phyloP scores from a whole-genome alignment of 2,329 filamentous ascomycete genomes.

The Penicillium brevicompactum region DNA sequence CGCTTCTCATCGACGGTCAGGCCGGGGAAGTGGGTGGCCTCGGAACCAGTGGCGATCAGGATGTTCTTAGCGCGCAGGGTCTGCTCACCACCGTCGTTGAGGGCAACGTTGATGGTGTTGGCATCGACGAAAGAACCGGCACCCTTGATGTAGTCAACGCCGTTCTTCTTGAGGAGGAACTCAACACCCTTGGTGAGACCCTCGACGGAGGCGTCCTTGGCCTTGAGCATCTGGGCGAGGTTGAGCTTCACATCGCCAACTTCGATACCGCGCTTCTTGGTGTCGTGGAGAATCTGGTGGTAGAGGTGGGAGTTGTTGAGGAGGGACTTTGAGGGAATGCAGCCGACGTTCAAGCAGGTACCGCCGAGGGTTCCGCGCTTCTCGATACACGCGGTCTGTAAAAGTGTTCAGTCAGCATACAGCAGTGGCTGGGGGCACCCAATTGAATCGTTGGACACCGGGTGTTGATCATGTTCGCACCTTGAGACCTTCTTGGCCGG shows the following conservation, averaged over 20 bases:
- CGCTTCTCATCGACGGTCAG: conserved; percentile 96
- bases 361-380: conserved; percentile 94
- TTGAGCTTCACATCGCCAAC: conserved; percentile 97
- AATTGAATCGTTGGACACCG: background rate
- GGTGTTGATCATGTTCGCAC: conserved; percentile 53
- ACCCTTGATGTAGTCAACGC: conserved; percentile 96
- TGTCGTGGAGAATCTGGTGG: conserved; percentile 95
- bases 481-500: conserved; percentile 95
- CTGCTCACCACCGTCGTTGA: conserved; percentile 89
- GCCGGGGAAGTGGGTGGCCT: conserved; percentile 94
- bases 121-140: conserved; percentile 83
- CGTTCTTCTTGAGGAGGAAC: conserved; percentile 99
- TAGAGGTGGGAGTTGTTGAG: conserved; percentile 99
- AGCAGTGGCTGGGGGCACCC: background rate
- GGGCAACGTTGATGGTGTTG: conserved; percentile 86
- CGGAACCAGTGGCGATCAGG: conserved; percentile 92
- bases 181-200: conserved; percentile 96
- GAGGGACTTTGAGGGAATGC: conserved; percentile 98
- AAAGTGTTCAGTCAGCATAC: conserved; percentile 15
- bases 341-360: conserved; percentile 98
- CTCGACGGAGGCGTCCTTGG: conserved; percentile 87
- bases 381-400: conserved; percentile 91
- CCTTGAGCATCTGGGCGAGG: conserved; percentile 94
- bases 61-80: conserved; percentile 93
- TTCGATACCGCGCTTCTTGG: conserved; percentile 95